phyloP scores from a whole-genome alignment of 768 basidiomycete genomes.

The Amanita muscaria region DNA sequence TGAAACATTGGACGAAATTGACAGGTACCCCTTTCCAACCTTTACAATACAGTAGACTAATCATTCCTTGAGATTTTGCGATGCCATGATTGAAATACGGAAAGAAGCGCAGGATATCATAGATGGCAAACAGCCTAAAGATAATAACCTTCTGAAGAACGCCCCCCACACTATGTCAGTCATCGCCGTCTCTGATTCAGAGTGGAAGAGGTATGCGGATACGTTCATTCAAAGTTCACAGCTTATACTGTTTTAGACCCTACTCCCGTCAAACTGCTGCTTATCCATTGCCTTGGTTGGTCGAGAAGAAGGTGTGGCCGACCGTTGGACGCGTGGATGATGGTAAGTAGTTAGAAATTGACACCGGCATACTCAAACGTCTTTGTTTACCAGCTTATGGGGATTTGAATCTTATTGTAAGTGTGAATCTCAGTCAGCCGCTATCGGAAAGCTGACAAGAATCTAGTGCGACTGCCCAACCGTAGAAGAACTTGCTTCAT shows the following conservation, averaged over 20 bases:
- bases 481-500: conserved; percentile 63
- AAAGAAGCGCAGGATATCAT: conserved; percentile 85
- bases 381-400: conserved; percentile 60
- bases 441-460: conserved; percentile 10
- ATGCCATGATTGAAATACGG: conserved; percentile 96
- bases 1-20: conserved; percentile 87
- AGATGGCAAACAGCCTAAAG: conserved; percentile 78
- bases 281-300: conserved; percentile 77
- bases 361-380: conserved; percentile 1
- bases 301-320: conserved; percentile 95
- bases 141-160: conserved; percentile 89
- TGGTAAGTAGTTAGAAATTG: conserved; percentile 40
- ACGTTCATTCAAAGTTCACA: not conserved
- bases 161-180: conserved; percentile 86
- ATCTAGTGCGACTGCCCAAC: conserved; percentile 76
- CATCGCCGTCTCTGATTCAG: conserved; percentile 57
- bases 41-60: not conserved
- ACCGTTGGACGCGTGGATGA: conserved; percentile 88
- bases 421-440: conserved; percentile 21
- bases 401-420: conserved; percentile 81
- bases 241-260: conserved; percentile 40
- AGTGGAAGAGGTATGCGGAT: conserved; percentile 74
- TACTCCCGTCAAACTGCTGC: conserved; percentile 89
- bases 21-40: conserved; percentile 41
- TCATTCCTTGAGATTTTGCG: conserved; percentile 68